These are phyloP conservation scores for Sphagnum fallax DNA, from an alignment of 228 moss, liverwort and hornwort genomes.

Conservation along the genomic window DNA sequence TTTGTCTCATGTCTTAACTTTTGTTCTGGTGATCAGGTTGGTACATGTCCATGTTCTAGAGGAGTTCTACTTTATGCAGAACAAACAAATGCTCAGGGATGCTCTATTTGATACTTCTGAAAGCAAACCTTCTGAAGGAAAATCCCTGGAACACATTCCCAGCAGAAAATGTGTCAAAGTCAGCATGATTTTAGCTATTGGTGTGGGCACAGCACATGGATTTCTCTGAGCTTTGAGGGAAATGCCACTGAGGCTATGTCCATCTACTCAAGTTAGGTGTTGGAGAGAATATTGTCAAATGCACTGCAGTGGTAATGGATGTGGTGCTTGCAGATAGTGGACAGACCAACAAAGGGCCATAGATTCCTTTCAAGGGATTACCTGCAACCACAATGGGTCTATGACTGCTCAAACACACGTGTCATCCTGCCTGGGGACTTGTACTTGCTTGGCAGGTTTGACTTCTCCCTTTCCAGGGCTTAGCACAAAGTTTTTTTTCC, in stretches of 20 bases:
- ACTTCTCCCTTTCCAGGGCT: background rate
- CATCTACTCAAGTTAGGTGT: no score
- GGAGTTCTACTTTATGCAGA: background rate
- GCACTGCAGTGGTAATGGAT: background rate
- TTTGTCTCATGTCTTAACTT: background rate
- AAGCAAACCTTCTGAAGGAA: no score
- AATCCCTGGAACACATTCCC: no score
- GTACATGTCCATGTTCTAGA: background rate
- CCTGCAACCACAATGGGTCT: slow-evolving; percentile 98
- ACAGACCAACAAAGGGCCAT: slow-evolving; percentile 71
- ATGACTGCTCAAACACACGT: slow-evolving; percentile 64
- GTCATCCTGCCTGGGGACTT: slow-evolving; percentile 52
- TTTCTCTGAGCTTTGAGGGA: no score
- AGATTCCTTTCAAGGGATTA: slow-evolving; percentile 71
- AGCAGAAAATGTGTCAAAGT: no score
- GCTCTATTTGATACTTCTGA: no score
- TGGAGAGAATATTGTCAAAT: no score
- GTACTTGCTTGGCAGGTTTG: slow-evolving; percentile 57
- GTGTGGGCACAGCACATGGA: no score
- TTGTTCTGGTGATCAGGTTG: background rate
- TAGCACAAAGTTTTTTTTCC: no score
- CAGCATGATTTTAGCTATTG: no score
- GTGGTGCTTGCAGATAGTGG: slow-evolving; percentile 46
- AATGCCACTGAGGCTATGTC: no score
- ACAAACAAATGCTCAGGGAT: no score